These are phyloP conservation scores for Mucor racemosus DNA, from an alignment of 371 early-diverging fungal genomes.

Conservation along the genomic window DNA sequence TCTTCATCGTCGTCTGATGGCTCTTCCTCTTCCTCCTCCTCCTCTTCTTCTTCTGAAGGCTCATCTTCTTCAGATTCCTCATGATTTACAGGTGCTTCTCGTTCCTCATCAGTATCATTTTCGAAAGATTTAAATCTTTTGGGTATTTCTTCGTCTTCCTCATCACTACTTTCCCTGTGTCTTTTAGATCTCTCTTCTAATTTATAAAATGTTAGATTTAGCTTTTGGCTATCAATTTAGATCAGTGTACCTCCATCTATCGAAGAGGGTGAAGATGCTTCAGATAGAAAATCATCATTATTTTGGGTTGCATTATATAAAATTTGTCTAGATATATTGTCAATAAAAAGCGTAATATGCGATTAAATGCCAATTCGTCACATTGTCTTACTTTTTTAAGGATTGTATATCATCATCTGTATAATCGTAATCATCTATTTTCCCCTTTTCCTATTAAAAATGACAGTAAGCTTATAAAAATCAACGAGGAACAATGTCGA, in stretches of 20 bases:
- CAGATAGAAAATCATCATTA: conserved; percentile 22
- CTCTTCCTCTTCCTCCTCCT: conserved; percentile 9
- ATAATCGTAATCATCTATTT: conserved; percentile 51
- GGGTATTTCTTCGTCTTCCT: conserved; percentile 24
- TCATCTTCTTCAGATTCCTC: conserved; percentile 17
- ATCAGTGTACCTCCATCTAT: conserved; percentile 12
- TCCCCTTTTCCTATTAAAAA: conserved; percentile 49
- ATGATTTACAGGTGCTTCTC: background rate
- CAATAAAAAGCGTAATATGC: background rate
- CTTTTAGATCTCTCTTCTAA: conserved; percentile 16
- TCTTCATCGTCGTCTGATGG: conserved; percentile 9
- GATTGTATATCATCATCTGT: conserved; percentile 52
- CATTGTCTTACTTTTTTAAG: conserved; percentile 44
- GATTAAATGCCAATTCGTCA: background rate
- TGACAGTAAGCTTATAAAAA: too few species aligned
- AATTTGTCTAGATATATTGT: conserved; percentile 19
- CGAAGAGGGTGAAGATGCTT: conserved; percentile 27
- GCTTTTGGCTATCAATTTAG: background rate
- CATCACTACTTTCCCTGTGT: conserved; percentile 26
- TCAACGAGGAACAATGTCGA: background rate
- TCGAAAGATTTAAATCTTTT: conserved; percentile 20
- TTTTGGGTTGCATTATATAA: conserved; percentile 25
- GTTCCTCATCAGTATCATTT: conserved; percentile 1
- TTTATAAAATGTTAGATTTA: background rate
- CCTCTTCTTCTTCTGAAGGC: conserved; percentile 9